Conservation (phyloP, 306 rosid genomes). For the Delonix regia region DNA sequence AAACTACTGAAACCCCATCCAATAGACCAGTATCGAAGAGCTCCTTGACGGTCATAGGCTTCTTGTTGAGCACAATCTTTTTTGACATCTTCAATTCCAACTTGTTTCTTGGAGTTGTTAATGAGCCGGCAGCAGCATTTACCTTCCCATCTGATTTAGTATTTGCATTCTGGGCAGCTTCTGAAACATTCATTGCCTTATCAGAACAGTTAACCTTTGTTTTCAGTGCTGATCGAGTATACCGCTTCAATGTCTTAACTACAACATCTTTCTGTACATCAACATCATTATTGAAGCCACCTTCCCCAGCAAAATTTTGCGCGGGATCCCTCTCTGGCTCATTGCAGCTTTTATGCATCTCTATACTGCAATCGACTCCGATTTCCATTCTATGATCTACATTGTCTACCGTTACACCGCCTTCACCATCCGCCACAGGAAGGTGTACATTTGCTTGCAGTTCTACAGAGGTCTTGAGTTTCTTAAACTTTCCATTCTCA, state of each 20-base stretch:
- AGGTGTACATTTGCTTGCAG: constrained; percentile 12
- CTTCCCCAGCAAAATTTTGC: constrained; percentile 21
- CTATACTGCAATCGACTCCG: constrained; percentile 14
- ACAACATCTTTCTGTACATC: constrained; percentile 31
- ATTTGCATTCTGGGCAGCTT: constrained; percentile 29
- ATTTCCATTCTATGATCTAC: constrained; percentile 1
- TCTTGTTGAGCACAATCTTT: constrained; percentile 57
- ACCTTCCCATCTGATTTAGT: constrained; percentile 44
- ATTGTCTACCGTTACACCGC: constrained; percentile 32
- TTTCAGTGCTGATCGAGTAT: constrained; percentile 50
- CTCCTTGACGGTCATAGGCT: constrained; percentile 78
- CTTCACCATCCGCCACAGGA: constrained; percentile 2
- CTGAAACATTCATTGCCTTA: constrained; percentile 18
- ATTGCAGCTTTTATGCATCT: constrained; percentile 8
- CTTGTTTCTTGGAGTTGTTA: constrained; percentile 47
- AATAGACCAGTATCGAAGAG: constrained; percentile 91
- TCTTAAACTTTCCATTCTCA: constrained; percentile 35
- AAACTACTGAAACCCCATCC: constrained; percentile 88
- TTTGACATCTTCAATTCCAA: constrained; percentile 61
- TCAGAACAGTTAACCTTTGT: constrained; percentile 35
- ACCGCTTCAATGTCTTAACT: constrained; percentile 42
- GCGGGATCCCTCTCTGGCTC: constrained; percentile 20
- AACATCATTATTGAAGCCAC: constrained; percentile 21
- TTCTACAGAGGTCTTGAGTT: constrained; percentile 29
- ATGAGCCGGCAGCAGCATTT: constrained; percentile 28